A percentile compares a stretch with the other conserved stretches of the same genome.
phyloP scores from a whole-genome alignment of 2,329 filamentous ascomycete species.

The Trichoderma oligosporum region DNA sequence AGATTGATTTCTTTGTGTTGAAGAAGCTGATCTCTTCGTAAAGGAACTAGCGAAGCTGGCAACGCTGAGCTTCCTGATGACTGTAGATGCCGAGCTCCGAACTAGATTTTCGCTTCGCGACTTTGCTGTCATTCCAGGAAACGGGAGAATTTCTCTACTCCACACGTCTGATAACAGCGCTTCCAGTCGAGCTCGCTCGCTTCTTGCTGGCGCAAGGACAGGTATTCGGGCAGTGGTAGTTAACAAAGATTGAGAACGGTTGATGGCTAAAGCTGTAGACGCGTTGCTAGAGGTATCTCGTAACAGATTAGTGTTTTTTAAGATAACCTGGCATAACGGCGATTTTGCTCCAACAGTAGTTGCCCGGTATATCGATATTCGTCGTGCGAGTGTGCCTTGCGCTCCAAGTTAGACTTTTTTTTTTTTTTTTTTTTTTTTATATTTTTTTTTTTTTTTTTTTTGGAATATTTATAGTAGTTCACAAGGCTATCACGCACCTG shows the following conservation, averaged over 20 bases:
- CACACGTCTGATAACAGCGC: slow-evolving; percentile 72
- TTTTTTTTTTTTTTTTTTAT: too few species aligned
- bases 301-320: slow-evolving; percentile 76
- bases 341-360: slow-evolving; percentile 68
- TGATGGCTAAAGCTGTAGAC: slow-evolving; percentile 53
- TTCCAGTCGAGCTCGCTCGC: slow-evolving; percentile 75
- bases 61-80: slow-evolving; percentile 85
- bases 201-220: slow-evolving; percentile 68
- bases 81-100: slow-evolving; percentile 72
- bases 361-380: slow-evolving; percentile 74
- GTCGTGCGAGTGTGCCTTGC: slow-evolving; percentile 58
- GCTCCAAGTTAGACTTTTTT: background rate
- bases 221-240: slow-evolving; percentile 62
- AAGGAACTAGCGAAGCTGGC: slow-evolving; percentile 76
- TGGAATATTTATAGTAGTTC: background rate
- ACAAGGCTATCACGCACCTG: slow-evolving; percentile 43
- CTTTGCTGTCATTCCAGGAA: slow-evolving; percentile 71
- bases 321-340: slow-evolving; percentile 69
- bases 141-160: slow-evolving; percentile 76
- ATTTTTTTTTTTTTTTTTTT: too few species aligned
- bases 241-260: slow-evolving; percentile 75
- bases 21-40: slow-evolving; percentile 63
- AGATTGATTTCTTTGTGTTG: slow-evolving; percentile 27
- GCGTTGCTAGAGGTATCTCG: slow-evolving; percentile 49
- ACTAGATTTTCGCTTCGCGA: slow-evolving; percentile 67